phyloP scores from a whole-genome alignment of 164 flowering plant genomes.

The Akebia trifoliata region DNA sequence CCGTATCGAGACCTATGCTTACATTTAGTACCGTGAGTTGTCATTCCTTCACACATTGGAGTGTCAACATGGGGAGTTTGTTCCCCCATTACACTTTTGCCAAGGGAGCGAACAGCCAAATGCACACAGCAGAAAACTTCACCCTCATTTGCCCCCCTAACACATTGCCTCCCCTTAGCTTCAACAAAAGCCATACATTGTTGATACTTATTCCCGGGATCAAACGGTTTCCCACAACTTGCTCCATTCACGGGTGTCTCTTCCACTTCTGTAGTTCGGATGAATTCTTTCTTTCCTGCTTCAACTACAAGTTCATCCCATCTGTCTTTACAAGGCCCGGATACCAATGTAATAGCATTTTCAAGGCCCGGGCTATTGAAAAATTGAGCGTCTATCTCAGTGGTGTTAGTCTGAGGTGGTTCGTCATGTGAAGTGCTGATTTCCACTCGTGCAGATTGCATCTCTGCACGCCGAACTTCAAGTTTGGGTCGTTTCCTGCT shows the following conservation, averaged over 20 bases:
- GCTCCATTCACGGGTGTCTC: slow-evolving; percentile 31
- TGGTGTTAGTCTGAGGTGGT: slow-evolving; percentile 19
- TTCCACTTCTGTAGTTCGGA: slow-evolving; percentile 29
- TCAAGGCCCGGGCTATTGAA: slow-evolving; percentile 31
- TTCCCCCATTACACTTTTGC: slow-evolving; percentile 44
- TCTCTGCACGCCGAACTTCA: slow-evolving; percentile 92
- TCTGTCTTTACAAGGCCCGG: slow-evolving; percentile 30
- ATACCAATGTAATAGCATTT: slow-evolving; percentile 20
- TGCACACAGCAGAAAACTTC: slow-evolving; percentile 94
- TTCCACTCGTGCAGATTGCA: slow-evolving; percentile 41
- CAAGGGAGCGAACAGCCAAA: slow-evolving; percentile 54
- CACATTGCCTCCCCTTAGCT: slow-evolving; percentile 93
- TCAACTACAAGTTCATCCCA: slow-evolving; percentile 64
- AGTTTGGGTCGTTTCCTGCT: slow-evolving; percentile 87
- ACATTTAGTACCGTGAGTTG: slow-evolving; percentile 82
- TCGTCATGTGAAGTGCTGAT: slow-evolving; percentile 18
- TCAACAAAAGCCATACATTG: slow-evolving; percentile 88
- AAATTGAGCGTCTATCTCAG: slow-evolving; percentile 43
- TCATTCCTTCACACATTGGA: slow-evolving; percentile 81
- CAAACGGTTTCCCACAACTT: slow-evolving; percentile 27
- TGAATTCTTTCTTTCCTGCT: slow-evolving; percentile 34
- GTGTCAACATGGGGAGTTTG: slow-evolving; percentile 30
- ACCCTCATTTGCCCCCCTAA: slow-evolving; percentile 92
- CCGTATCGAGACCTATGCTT: slow-evolving; percentile 81
- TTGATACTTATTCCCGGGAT: slow-evolving; percentile 41